Evolutionary conservation across 768 basidiomycete species (phyloP).

Genomic region (Amanita polypyramis): DNA sequence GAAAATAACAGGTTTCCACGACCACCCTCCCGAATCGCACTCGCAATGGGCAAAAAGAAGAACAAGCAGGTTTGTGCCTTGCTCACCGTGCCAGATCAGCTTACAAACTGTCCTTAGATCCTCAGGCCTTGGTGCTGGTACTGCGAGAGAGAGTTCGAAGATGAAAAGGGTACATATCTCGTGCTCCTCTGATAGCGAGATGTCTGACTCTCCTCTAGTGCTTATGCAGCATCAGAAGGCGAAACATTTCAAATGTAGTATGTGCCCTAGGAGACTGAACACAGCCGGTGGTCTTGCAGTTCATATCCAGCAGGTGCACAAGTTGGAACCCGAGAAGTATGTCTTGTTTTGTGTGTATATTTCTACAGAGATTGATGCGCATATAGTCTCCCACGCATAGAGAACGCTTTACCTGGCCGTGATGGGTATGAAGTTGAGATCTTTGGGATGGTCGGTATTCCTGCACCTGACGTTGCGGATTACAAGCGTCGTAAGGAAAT

Average conservation of each 20-base stretch:
- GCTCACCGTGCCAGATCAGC: not conserved
- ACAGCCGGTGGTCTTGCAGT: constrained; percentile 97
- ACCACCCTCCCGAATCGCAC: not conserved
- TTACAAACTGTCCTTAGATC: constrained; percentile 32
- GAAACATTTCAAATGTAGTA: constrained; percentile 96
- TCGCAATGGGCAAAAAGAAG: constrained; percentile 47
- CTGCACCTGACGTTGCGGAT: constrained; percentile 87
- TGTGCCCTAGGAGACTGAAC: constrained; percentile 92
- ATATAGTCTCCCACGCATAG: constrained; percentile 71
- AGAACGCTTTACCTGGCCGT: constrained; percentile 91
- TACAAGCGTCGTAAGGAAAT: constrained; percentile 95
- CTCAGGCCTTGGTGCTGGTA: constrained; percentile 98
- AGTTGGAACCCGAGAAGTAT: constrained; percentile 91
- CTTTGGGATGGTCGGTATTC: constrained; percentile 99
- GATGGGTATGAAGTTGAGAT: constrained; percentile 99
- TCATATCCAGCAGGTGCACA: constrained; percentile 98
- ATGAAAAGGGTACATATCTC: constrained; percentile 78
- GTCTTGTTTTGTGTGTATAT: constrained; percentile 14
- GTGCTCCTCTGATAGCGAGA: not conserved
- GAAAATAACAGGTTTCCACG: constrained; percentile 5
- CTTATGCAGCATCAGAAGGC: constrained; percentile 99
- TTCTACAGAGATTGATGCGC: not conserved
- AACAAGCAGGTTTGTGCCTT: constrained; percentile 37
- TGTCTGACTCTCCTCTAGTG: constrained; percentile 36
- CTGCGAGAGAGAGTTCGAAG: constrained; percentile 98